These are phyloP conservation scores for Neltuma alba DNA, from an alignment of 306 rosid genomes.

Conservation along the genomic window DNA sequence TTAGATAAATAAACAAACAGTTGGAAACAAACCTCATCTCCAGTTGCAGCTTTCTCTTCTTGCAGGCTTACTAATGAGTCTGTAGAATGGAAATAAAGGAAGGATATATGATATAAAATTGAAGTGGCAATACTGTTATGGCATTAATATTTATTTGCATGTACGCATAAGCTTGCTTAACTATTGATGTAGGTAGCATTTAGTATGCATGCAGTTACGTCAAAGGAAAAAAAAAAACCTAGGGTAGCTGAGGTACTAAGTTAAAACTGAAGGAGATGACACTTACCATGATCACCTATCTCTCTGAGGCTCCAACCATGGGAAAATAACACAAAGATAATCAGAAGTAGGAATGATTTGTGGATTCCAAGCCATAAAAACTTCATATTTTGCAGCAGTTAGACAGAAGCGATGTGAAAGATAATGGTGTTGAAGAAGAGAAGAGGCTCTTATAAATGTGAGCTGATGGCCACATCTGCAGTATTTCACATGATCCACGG, in stretches of 20 bases:
- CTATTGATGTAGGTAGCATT: neutral
- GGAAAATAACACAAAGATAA: slow-evolving; percentile 45
- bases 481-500: slow-evolving; percentile 81
- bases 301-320: slow-evolving; percentile 39
- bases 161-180: neutral
- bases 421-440: neutral
- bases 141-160: neutral
- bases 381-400: slow-evolving; percentile 44
- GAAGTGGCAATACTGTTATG: neutral
- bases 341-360: slow-evolving; percentile 36
- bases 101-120: neutral
- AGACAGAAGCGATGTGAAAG: neutral
- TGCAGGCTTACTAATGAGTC: slow-evolving; percentile 38
- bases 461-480: slow-evolving; percentile 44
- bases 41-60: slow-evolving; percentile 9
- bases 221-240: neutral
- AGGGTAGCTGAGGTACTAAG: neutral
- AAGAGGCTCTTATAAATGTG: slow-evolving; percentile 54
- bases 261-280: neutral
- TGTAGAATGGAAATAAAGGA: slow-evolving; percentile 31
- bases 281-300: slow-evolving; percentile 41
- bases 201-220: neutral
- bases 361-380: slow-evolving; percentile 26
- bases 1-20: neutral
- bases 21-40: slow-evolving; percentile 43